phyloP scores from a whole-genome alignment of 202 grass and related monocot genomes.

The Brachypodium distachyon region DNA sequence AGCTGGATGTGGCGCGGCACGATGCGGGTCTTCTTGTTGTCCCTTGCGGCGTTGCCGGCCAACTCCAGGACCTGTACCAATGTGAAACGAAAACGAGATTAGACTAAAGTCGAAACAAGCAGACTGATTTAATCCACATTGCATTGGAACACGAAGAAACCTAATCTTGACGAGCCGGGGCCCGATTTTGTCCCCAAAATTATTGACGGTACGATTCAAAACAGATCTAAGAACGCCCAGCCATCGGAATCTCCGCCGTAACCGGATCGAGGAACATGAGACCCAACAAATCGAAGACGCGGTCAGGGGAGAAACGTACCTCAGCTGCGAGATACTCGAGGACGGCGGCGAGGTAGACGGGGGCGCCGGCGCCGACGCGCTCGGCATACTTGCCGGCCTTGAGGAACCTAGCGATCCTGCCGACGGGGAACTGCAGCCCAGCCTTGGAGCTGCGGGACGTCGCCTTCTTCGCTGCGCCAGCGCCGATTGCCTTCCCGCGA shows the following conservation, averaged over 20 bases:
- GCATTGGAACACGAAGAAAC: neutral
- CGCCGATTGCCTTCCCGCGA: slow-evolving; percentile 58
- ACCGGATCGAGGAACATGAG: neutral
- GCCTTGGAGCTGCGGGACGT: slow-evolving; percentile 80
- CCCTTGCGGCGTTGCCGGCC: slow-evolving; percentile 49
- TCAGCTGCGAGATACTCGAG: slow-evolving; percentile 90
- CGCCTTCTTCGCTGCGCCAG: slow-evolving; percentile 57
- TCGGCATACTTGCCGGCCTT: slow-evolving; percentile 88
- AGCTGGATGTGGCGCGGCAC: slow-evolving; percentile 74
- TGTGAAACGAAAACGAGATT: neutral
- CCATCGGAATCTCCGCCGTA: fast-evolving
- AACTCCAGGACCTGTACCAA: slow-evolving; percentile 41
- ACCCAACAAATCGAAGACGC: too few relatives aligned
- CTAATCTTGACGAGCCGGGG: neutral
- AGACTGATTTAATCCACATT: neutral
- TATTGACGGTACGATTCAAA: neutral
- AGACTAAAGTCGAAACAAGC: neutral
- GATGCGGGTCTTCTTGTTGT: slow-evolving; percentile 90
- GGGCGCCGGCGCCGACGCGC: slow-evolving; percentile 67
- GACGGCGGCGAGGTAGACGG: slow-evolving; percentile 89
- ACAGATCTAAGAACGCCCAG: neutral
- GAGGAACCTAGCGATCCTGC: slow-evolving; percentile 70
- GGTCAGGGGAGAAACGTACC: slow-evolving; percentile 27
- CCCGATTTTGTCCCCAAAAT: neutral
- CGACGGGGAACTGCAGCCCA: slow-evolving; percentile 91